phyloP scores from a whole-genome alignment of 1,284 basidiomycete species.

The Hypsizygus ulmarius region DNA sequence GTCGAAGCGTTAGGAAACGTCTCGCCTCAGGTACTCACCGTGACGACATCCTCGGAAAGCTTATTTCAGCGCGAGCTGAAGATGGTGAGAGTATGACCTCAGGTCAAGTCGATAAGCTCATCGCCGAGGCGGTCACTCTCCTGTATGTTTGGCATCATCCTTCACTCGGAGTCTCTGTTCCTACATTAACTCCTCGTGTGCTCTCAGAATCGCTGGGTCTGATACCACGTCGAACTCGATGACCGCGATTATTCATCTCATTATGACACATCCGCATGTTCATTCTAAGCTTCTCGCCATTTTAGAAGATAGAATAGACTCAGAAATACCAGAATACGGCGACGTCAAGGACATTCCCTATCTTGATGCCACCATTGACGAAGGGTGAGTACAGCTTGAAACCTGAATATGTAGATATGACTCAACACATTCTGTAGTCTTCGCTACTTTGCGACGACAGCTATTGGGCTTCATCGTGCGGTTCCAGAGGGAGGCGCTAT shows the following conservation, averaged over 20 bases:
- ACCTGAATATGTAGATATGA: neutral
- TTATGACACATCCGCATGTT: conserved; percentile 23
- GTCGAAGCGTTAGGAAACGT: conserved; percentile 23
- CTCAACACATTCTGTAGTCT: conserved; percentile 18
- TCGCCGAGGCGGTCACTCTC: conserved; percentile 31
- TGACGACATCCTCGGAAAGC: conserved; percentile 29
- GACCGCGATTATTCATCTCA: conserved; percentile 25
- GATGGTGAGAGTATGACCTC: conserved; percentile 12
- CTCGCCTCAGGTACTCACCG: conserved; percentile 15
- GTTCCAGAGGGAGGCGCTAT: conserved; percentile 25
- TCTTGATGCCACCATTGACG: conserved; percentile 32
- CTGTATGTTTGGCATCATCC: conserved; percentile 21
- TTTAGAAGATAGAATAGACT: conserved; percentile 19
- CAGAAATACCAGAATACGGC: conserved; percentile 16
- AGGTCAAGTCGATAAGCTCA: conserved; percentile 25
- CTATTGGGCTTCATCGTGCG: conserved; percentile 30
- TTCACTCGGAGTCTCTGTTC: neutral
- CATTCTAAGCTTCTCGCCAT: conserved; percentile 21
- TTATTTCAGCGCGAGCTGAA: conserved; percentile 21
- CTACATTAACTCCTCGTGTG: neutral
- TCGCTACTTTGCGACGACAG: conserved; percentile 29
- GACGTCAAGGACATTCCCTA: conserved; percentile 31
- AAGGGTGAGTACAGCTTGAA: conserved; percentile 23
- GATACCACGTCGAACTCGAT: conserved; percentile 34
- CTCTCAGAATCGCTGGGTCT: conserved; percentile 24